Evolutionary conservation across 192 early-diverging fungal species (phyloP).

Genomic region (Borealophlyctis nickersoniae): DNA sequence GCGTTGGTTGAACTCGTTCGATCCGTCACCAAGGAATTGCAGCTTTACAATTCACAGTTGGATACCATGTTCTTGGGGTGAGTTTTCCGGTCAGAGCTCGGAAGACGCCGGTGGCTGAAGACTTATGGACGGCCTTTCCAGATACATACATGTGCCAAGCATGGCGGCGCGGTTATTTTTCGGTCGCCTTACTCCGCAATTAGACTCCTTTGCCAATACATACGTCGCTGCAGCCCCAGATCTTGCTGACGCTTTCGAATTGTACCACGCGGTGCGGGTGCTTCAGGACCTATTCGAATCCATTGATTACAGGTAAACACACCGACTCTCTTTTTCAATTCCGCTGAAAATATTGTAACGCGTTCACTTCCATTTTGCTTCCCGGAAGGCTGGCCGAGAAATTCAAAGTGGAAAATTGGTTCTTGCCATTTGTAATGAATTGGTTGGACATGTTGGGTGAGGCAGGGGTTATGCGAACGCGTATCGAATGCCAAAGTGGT

Average conservation of each 20-base stretch:
- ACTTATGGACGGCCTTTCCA: conserved; percentile 14
- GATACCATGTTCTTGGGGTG: conserved; percentile 25
- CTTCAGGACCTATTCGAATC: conserved; percentile 25
- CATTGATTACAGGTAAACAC: conserved; percentile 38
- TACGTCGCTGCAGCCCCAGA: conserved; percentile 17
- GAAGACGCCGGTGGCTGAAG: not conserved
- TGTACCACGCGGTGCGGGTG: conserved; percentile 33
- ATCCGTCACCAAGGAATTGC: conserved; percentile 24
- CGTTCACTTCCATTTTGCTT: no score
- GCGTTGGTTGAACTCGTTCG: conserved; percentile 5
- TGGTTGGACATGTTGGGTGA: conserved; percentile 35
- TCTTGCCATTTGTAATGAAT: conserved; percentile 33
- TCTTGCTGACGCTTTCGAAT: conserved; percentile 34
- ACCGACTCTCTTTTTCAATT: no score
- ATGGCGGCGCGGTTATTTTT: conserved; percentile 36
- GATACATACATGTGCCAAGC: conserved; percentile 37
- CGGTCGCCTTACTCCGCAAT: conserved; percentile 14
- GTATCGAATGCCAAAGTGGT: no score
- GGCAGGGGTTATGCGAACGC: no score
- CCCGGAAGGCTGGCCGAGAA: conserved; percentile 28
- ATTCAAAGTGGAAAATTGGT: conserved; percentile 34
- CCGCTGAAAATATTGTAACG: no score
- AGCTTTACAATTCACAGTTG: conserved; percentile 17
- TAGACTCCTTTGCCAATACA: conserved; percentile 21
- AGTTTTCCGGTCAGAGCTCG: not conserved